Percentiles rank a stretch among this genome's conserved stretches.
Conservation (phyloP, 164 flowering plant genomes). For the Cinnamomum micranthum region DNA sequence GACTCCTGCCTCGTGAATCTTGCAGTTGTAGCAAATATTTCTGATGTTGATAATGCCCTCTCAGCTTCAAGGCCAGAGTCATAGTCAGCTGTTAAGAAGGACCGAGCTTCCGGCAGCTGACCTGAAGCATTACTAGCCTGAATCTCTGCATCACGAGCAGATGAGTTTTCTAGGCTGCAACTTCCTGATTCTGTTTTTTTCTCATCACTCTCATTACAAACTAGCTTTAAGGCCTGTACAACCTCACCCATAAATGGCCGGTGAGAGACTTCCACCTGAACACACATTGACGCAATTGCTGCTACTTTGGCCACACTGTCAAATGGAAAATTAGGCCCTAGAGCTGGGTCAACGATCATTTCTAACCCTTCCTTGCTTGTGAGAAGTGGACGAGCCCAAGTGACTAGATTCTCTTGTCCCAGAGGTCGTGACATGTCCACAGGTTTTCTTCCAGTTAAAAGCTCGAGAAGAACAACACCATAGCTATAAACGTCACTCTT, state of each 20-base stretch:
- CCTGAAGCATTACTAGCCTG: conserved; percentile 28
- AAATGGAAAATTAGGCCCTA: conserved; percentile 51
- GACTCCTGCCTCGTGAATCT: conserved; percentile 33
- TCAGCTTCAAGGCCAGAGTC: conserved; percentile 37
- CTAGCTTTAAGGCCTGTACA: conserved; percentile 90
- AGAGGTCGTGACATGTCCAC: conserved; percentile 90
- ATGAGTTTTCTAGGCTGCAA: conserved; percentile 41
- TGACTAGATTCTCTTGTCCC: conserved; percentile 80
- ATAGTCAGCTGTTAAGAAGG: conserved; percentile 21
- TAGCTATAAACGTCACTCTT: conserved; percentile 98
- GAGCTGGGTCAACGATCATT: conserved; percentile 50
- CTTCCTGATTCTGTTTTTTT: conserved; percentile 38
- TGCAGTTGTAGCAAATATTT: conserved; percentile 44
- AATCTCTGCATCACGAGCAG: conserved; percentile 35
- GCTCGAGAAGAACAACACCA: conserved; percentile 95
- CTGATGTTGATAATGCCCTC: conserved; percentile 48
- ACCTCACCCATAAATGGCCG: conserved; percentile 99
- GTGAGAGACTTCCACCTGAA: conserved; percentile 92
- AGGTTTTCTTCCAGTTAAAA: conserved; percentile 85
- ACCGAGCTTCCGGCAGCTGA: conserved; percentile 23
- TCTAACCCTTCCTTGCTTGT: conserved; percentile 71
- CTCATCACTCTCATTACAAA: conserved; percentile 70
- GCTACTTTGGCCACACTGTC: conserved; percentile 89
- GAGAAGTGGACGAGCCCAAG: conserved; percentile 92
- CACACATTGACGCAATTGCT: conserved; percentile 98